A percentile compares a stretch with the other conserved stretches of the same genome.
These are phyloP conservation scores for Trichoderma sp. DNA, from an alignment of 2,329 filamentous ascomycete genomes.

Conservation along the genomic window DNA sequence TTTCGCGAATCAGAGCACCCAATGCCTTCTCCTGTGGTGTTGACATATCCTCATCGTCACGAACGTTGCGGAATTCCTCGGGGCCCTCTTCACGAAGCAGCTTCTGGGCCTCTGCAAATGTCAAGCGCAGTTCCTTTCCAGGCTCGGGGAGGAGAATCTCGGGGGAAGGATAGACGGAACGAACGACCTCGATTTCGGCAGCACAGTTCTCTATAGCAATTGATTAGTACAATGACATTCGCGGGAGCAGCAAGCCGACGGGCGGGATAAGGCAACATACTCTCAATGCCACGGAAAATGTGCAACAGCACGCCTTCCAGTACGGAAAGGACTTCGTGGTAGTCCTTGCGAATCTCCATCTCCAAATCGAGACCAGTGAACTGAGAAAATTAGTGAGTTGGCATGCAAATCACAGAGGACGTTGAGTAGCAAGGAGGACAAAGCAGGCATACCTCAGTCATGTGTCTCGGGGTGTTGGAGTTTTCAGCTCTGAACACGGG, in stretches of 20 bases:
- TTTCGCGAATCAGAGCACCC: slow-evolving; percentile 78
- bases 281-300: slow-evolving; percentile 67
- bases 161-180: slow-evolving; percentile 73
- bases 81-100: slow-evolving; percentile 74
- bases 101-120: slow-evolving; percentile 74
- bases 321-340: slow-evolving; percentile 70
- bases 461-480: slow-evolving; percentile 78
- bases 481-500: slow-evolving; percentile 86
- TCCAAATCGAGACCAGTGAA: slow-evolving; percentile 88
- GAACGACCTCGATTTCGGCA: slow-evolving; percentile 70
- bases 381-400: slow-evolving; percentile 33
- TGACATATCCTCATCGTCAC: slow-evolving; percentile 74
- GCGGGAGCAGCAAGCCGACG: too few species aligned
- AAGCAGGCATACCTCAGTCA: slow-evolving; percentile 63
- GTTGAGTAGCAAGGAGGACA: accelerated
- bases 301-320: slow-evolving; percentile 72
- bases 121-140: slow-evolving; percentile 73
- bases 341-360: slow-evolving; percentile 80
- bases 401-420: not conserved
- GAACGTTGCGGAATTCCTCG: slow-evolving; percentile 63
- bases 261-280: slow-evolving; percentile 22
- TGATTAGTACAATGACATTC: not conserved
- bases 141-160: slow-evolving; percentile 71
- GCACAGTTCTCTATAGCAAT: slow-evolving; percentile 54
- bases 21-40: slow-evolving; percentile 87